phyloP scores from a whole-genome alignment of 805 yeast genomes.

The Dipodascopsis uninucleata region DNA sequence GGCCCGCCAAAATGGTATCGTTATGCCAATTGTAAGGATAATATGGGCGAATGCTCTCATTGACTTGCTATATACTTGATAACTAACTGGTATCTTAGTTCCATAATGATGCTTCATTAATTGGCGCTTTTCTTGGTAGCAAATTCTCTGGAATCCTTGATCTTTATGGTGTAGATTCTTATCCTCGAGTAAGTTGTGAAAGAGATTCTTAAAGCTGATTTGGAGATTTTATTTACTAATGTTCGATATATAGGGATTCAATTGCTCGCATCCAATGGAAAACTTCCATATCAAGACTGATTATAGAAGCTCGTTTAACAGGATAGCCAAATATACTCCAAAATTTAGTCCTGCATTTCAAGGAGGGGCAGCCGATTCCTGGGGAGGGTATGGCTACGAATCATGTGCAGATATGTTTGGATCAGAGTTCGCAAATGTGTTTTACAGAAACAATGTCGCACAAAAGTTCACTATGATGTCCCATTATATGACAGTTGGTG shows the following conservation, averaged over 20 bases:
- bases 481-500: constrained; percentile 16
- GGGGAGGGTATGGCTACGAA: constrained; percentile 23
- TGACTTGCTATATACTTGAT: not conserved
- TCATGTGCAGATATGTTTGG: constrained; percentile 8
- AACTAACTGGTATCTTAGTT: constrained; percentile 10
- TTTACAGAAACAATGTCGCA: constrained; percentile 11
- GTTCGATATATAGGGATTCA: constrained; percentile 4
- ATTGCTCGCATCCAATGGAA: constrained; percentile 3
- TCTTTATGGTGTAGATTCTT: constrained; percentile 17
- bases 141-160: constrained; percentile 10
- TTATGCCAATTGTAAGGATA: constrained; percentile 14
- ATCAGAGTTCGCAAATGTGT: constrained; percentile 12
- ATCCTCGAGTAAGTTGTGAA: constrained; percentile 4
- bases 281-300: constrained; percentile 2
- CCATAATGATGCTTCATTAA: constrained; percentile 14
- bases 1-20: constrained; percentile 9
- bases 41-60: no score
- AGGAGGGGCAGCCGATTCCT: constrained; percentile 16
- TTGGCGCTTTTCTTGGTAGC: constrained; percentile 9
- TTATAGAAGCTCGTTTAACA: constrained; percentile 9
- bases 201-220: not conserved
- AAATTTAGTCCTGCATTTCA: constrained; percentile 16
- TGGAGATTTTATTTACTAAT: not conserved
- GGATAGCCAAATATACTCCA: constrained; percentile 5
- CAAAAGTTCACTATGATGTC: constrained; percentile 20